Base-by-base conservation (phyloP, 78 protist species). In the Polysphondylium violaceum region DNA sequence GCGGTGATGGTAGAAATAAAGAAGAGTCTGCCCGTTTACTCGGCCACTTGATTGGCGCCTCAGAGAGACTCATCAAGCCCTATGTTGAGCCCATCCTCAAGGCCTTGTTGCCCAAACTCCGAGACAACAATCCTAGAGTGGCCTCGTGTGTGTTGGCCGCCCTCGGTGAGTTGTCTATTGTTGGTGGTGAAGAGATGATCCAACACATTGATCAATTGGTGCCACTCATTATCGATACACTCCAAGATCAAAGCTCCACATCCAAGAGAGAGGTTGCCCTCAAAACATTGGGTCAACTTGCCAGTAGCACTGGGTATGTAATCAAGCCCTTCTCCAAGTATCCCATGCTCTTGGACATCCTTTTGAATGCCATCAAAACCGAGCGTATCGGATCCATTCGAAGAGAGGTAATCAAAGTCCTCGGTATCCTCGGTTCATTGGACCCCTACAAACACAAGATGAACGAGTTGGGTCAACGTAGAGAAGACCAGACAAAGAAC, bases 351-450 rank as follows among this genome's bases (percentile, higher is more conserved):
- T 60, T 98, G 43, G 58, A 36, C 55, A 56, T 76, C 9, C 50
- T 98, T 16, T 61, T 97, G 3, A 72, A 64, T 65, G 93, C 81
- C 3, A 51, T 93, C 23, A 67, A 75, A 29, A 87, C 95, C 8
- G 95, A 93, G 59, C 16, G 89, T 17, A 92, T 29, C 27, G n/a
- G 50, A 9, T 38, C 74, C 23, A 92, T 92, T 33, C 59, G 95
- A 23, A 51, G 86, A 44, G 95, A 92, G 25, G 92, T 88, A 35
- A 74, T 97, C 35, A 93, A 91, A 51, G 97, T 93, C 36, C 50
- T 99, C 14, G 99, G 99, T 64, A 95, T 97, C n/a, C 33, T 98
- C 8, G 99, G 99, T 43, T 99, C 99, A 5, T 71, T 97, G 19
- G 99, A 98, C 78, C 99, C 99, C 19, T 93, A 95, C 64, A 81